Percentiles rank a stretch among this genome's conserved stretches.
Conservation (phyloP, 345 rosid species). For the rapeseed (Brassica napus) region DNA sequence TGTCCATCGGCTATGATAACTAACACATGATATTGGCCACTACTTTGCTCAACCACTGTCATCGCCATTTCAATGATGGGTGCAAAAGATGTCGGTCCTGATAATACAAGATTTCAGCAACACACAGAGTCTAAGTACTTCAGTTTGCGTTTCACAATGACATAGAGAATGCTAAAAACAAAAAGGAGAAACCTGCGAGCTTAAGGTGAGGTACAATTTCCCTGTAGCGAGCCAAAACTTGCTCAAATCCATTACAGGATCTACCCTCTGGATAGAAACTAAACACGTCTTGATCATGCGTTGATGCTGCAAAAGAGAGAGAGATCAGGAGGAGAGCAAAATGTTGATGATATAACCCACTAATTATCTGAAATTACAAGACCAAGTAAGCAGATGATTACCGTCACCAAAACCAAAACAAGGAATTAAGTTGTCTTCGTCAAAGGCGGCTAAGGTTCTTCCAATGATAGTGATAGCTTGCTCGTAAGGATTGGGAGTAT, state of each 20-base stretch:
- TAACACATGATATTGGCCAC: conserved; percentile 93
- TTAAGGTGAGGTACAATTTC: conserved; percentile 77
- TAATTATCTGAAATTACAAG: not conserved
- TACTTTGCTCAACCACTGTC: conserved; percentile 83
- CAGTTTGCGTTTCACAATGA: conserved; percentile 11
- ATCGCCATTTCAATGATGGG: conserved; percentile 94
- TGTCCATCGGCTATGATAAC: conserved; percentile 97
- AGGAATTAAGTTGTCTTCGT: conserved; percentile 93
- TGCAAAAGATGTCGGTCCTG: conserved; percentile 97
- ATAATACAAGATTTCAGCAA: not conserved
- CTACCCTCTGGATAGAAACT: conserved; percentile 68
- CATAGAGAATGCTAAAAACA: conserved; percentile 17
- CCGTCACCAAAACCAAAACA: conserved; percentile 99
- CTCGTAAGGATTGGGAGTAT: conserved; percentile 76
- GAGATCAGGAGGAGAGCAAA: not conserved
- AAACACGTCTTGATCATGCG: conserved; percentile 96
- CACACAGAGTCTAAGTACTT: not conserved
- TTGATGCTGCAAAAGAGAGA: conserved; percentile 63
- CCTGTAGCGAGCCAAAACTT: conserved; percentile 72
- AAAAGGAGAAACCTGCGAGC: conserved; percentile 66
- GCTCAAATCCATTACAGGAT: conserved; percentile 88
- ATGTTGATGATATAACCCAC: conserved; percentile 8
- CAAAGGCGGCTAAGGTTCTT: conserved; percentile 77
- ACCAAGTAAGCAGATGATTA: conserved; percentile 17
- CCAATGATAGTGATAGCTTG: conserved; percentile 91